Conservation (phyloP, 371 early-diverging fungal genomes). For the Sporodiniella umbellata region DNA sequence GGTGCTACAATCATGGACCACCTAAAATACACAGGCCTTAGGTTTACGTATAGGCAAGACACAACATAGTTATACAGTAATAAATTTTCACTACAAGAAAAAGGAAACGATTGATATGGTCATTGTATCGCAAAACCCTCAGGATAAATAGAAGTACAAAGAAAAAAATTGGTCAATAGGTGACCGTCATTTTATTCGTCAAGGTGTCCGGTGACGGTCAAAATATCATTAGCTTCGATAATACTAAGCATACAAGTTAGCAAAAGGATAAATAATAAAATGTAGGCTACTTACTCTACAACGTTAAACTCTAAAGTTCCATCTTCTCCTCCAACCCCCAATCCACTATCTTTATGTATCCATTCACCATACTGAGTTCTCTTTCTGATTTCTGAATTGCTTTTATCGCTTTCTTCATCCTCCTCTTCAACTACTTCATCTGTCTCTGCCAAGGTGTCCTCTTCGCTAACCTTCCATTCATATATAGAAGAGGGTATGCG, state of each 20-base stretch:
- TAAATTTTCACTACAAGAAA: too few relatives aligned
- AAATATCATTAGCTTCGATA: constrained; percentile 71
- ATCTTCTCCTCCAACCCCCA: constrained; percentile 53
- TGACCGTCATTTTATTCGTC: too few relatives aligned
- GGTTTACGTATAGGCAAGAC: too few relatives aligned
- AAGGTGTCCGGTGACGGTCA: constrained; percentile 72
- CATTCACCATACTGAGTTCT: constrained; percentile 58
- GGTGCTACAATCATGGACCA: too few relatives aligned
- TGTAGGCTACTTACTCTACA: constrained; percentile 51
- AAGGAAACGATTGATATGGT: too few relatives aligned
- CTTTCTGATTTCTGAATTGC: constrained; percentile 22
- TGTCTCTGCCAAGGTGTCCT: constrained; percentile 27
- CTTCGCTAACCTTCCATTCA: constrained; percentile 58
- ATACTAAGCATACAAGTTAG: constrained; percentile 39
- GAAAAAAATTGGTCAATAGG: constrained; percentile 20
- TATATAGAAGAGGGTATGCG: constrained; percentile 74
- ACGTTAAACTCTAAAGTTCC: constrained; percentile 59
- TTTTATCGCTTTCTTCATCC: constrained; percentile 14
- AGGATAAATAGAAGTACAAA: background rate
- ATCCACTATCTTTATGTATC: constrained; percentile 52
- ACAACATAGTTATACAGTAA: too few relatives aligned
- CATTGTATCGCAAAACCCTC: too few relatives aligned
- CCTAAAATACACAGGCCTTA: too few relatives aligned
- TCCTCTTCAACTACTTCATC: constrained; percentile 34
- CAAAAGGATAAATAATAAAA: background rate